These are phyloP conservation scores for Microbotryum scabiosae DNA, from an alignment of 1,284 basidiomycete genomes.

Conservation along the genomic window DNA sequence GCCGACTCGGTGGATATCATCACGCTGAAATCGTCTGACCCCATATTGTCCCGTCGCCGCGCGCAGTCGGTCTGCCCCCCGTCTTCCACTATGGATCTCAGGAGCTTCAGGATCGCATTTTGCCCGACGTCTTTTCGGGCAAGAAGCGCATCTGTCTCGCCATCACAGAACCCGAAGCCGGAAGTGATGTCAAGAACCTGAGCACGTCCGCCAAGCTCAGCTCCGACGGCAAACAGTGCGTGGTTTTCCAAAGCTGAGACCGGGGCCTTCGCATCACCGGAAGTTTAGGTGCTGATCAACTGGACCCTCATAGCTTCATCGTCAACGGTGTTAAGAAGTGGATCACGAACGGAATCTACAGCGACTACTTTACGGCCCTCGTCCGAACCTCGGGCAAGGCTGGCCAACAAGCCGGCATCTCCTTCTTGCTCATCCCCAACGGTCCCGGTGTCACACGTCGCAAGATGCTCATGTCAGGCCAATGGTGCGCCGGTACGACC, in stretches of 20 bases:
- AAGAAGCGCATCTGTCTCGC: constrained; percentile 42
- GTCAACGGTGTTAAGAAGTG: constrained; percentile 17
- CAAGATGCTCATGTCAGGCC: constrained; percentile 26
- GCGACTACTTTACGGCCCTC: constrained; percentile 32
- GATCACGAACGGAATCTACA: constrained; percentile 30
- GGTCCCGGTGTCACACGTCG: constrained; percentile 28
- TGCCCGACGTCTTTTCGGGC: constrained; percentile 40
- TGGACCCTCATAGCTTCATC: constrained; percentile 31
- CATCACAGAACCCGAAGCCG: constrained; percentile 34
- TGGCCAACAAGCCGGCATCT: constrained; percentile 35
- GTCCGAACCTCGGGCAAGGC: constrained; percentile 35
- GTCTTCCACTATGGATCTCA: constrained; percentile 41
- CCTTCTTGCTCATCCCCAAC: constrained; percentile 37
- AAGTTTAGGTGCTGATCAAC: neutral
- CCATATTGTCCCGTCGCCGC: neutral
- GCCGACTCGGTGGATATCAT: too few species aligned
- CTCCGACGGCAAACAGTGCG: constrained; percentile 36
- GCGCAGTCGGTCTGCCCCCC: constrained; percentile 18
- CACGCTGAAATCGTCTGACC: neutral
- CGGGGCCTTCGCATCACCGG: neutral
- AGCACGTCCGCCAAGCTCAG: constrained; percentile 35
- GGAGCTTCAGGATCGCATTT: constrained; percentile 40
- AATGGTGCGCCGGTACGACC: constrained; percentile 37
- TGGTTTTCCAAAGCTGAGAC: neutral
- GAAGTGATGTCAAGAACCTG: constrained; percentile 40